These are phyloP conservation scores for Ulota crispa DNA, from an alignment of 225 moss, liverwort and hornwort species.

Conservation along the genomic window DNA sequence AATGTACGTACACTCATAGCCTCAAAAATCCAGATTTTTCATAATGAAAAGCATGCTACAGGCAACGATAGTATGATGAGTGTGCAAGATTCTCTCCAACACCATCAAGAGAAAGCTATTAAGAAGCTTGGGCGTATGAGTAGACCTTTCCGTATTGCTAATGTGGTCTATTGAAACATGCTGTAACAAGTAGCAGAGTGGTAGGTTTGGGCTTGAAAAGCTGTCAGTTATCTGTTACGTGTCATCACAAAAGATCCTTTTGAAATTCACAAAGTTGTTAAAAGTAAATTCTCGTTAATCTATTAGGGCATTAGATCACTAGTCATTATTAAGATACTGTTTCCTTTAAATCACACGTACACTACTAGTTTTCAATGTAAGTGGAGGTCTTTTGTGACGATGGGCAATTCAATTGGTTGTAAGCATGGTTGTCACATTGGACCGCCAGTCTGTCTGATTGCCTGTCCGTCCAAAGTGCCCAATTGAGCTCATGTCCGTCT, in stretches of 20 bases:
- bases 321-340: no score
- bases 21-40: no score
- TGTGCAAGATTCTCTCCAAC: background rate
- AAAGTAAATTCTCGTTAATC: background rate
- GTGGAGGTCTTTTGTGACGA: background rate
- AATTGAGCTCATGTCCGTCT: no score
- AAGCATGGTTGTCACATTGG: no score
- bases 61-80: background rate
- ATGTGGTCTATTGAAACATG: background rate
- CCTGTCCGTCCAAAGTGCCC: no score
- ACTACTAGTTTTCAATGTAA: background rate
- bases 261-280: background rate
- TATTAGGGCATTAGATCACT: no score
- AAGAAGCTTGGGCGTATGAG: background rate
- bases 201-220: no score
- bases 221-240: background rate
- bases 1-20: slow-evolving; percentile 46
- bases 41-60: background rate
- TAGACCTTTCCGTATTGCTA: background rate
- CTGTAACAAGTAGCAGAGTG: background rate
- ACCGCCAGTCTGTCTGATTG: no score
- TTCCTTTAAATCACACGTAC: no score
- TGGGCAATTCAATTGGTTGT: background rate
- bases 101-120: background rate
- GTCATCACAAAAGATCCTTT: background rate